Evolutionary conservation across 805 yeast species (phyloP).

Genomic region (Grigorovia jiainica): DNA sequence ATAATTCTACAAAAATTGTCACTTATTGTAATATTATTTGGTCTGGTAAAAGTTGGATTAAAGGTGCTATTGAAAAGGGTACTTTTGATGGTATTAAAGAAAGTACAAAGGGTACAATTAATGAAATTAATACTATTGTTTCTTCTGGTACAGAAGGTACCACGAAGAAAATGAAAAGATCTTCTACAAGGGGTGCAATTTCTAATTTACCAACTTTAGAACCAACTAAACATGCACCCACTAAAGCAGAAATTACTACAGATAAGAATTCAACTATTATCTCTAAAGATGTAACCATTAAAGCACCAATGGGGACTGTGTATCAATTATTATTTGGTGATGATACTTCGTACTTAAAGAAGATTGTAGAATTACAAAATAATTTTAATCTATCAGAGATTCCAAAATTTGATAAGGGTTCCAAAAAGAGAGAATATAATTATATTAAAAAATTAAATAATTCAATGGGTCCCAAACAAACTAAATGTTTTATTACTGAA

Average conservation of each 20-base stretch:
- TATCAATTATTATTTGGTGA: constrained; percentile 53
- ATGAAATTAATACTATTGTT: constrained; percentile 35
- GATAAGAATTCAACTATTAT: constrained; percentile 45
- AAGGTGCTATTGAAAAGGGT: constrained; percentile 66
- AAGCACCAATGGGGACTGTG: constrained; percentile 61
- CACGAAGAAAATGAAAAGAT: constrained; percentile 9
- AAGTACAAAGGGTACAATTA: constrained; percentile 39
- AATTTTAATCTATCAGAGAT: constrained; percentile 49
- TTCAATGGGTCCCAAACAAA: constrained; percentile 65
- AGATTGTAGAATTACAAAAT: constrained; percentile 46
- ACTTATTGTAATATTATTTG: constrained; percentile 54
- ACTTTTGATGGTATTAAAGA: constrained; percentile 64
- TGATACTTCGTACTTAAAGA: constrained; percentile 40
- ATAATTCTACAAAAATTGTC: constrained; percentile 42
- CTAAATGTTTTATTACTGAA: constrained; percentile 53
- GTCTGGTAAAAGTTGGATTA: constrained; percentile 73
- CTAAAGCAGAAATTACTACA: constrained; percentile 34
- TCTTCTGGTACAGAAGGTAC: constrained; percentile 4
- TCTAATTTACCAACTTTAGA: constrained; percentile 27
- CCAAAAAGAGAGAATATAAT: constrained; percentile 36
- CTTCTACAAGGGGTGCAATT: constrained; percentile 9
- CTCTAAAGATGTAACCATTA: constrained; percentile 37
- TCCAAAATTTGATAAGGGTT: constrained; percentile 32
- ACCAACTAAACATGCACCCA: constrained; percentile 37
- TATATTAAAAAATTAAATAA: constrained; percentile 53